Conservation (phyloP, 371 early-diverging fungal species). For the Mucor lusitanicus region DNA sequence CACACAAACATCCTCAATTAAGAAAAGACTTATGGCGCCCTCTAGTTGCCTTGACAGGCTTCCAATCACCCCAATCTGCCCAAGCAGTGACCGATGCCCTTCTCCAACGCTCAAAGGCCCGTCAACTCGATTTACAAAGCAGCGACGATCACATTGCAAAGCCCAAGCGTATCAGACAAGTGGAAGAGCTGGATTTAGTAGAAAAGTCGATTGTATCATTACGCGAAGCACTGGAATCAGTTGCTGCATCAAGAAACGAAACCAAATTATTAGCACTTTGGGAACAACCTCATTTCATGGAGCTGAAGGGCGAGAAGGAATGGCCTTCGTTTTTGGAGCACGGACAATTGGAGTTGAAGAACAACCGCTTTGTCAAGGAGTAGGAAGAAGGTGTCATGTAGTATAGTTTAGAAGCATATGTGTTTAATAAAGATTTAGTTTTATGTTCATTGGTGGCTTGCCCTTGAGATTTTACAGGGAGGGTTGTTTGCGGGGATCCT, state of each 20-base stretch:
- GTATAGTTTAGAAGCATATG: background rate
- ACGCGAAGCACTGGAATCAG: slow-evolving; percentile 42
- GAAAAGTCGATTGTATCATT: slow-evolving; percentile 41
- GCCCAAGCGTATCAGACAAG: slow-evolving; percentile 50
- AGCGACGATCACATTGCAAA: slow-evolving; percentile 40
- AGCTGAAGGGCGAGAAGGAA: slow-evolving; percentile 38
- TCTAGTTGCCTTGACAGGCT: slow-evolving; percentile 57
- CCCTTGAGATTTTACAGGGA: background rate
- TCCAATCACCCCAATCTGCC: slow-evolving; percentile 48
- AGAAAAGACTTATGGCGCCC: slow-evolving; percentile 68
- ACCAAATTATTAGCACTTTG: slow-evolving; percentile 42
- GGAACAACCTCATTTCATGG: slow-evolving; percentile 51
- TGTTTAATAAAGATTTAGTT: background rate
- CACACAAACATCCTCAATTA: slow-evolving; percentile 46
- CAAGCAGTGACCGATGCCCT: slow-evolving; percentile 64
- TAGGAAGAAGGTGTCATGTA: background rate
- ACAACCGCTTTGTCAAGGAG: slow-evolving; percentile 45
- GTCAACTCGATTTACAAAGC: slow-evolving; percentile 38
- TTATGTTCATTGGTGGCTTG: background rate
- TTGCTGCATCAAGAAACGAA: slow-evolving; percentile 21
- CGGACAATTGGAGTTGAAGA: slow-evolving; percentile 44
- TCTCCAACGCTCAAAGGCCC: slow-evolving; percentile 46
- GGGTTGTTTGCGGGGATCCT: background rate
- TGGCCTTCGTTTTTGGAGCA: slow-evolving; percentile 54
- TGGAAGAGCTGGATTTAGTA: slow-evolving; percentile 43